Conservation (phyloP, 2,329 filamentous ascomycete species). For the Talaromyces piceae region DNA sequence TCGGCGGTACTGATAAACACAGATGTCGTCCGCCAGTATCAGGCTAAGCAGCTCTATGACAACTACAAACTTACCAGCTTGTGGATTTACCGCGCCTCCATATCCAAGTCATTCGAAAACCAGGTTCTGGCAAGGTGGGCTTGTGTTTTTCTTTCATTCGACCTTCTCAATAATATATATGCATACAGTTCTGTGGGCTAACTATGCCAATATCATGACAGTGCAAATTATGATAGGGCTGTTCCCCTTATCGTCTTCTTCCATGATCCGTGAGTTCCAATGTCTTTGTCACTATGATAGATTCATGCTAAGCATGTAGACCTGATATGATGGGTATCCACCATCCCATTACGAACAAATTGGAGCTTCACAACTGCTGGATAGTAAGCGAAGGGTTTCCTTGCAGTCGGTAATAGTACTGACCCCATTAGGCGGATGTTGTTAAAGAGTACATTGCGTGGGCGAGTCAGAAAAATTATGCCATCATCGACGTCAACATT, state of each 20-base stretch:
- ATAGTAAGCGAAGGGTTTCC: conserved; percentile 54
- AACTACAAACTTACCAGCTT: conserved; percentile 73
- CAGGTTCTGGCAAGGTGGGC: conserved; percentile 71
- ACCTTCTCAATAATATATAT: too few species aligned
- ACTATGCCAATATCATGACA: conserved; percentile 24
- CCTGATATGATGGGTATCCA: conserved; percentile 63
- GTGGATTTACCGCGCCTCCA: conserved; percentile 64
- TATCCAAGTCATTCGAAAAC: conserved; percentile 74
- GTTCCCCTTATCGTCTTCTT: conserved; percentile 74
- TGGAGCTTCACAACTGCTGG: conserved; percentile 81
- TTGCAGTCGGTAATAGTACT: neutral
- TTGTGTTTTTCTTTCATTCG: conserved; percentile 1
- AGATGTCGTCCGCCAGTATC: conserved; percentile 71
- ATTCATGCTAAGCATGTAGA: conserved; percentile 32
- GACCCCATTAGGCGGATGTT: conserved; percentile 62
- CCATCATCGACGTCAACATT: conserved; percentile 85
- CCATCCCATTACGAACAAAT: conserved; percentile 60
- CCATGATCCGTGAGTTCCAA: conserved; percentile 68
- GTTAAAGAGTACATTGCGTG: conserved; percentile 76
- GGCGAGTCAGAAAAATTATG: conserved; percentile 69
- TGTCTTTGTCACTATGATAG: conserved; percentile 6
- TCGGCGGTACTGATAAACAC: conserved; percentile 5
- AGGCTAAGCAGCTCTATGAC: conserved; percentile 63
- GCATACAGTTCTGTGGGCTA: too few species aligned
- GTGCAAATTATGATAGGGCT: conserved; percentile 56